These are phyloP conservation scores for Murraya koenigii DNA, from an alignment of 345 rosid species.

Conservation along the genomic window DNA sequence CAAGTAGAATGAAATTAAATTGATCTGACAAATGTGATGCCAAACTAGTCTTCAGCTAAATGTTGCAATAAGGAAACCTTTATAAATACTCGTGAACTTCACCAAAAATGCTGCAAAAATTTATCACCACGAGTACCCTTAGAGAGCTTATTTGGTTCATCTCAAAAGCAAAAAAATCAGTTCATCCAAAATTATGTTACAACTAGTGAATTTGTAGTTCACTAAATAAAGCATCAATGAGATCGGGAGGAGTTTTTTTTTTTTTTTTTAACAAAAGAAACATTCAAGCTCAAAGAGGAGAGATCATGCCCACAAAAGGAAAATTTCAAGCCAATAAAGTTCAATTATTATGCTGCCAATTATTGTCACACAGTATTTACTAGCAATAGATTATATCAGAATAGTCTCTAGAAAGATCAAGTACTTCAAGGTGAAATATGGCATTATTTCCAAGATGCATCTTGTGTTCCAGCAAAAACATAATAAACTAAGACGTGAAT, in stretches of 20 bases:
- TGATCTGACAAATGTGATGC: neutral
- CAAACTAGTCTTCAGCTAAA: slow-evolving; percentile 50
- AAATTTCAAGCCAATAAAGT: neutral
- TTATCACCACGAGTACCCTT: neutral
- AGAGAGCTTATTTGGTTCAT: neutral
- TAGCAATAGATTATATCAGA: neutral
- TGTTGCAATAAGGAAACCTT: slow-evolving; percentile 75
- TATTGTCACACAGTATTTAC: neutral
- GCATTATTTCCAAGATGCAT: slow-evolving; percentile 87
- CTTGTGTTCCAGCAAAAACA: slow-evolving; percentile 68
- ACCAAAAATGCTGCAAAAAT: slow-evolving; percentile 76
- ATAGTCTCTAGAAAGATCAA: slow-evolving; percentile 3
- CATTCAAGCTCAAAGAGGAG: neutral
- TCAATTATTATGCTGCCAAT: neutral
- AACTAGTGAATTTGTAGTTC: neutral
- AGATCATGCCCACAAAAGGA: neutral
- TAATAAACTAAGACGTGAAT: slow-evolving; percentile 8
- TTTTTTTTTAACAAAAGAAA: neutral
- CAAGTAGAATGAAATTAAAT: neutral
- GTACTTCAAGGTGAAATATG: slow-evolving; percentile 90
- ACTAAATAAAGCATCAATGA: no score
- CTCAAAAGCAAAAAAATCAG: neutral
- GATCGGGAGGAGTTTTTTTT: neutral
- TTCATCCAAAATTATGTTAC: neutral
- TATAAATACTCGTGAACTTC: slow-evolving; percentile 92